These are phyloP conservation scores for Fistulinella cinereoalba DNA, from an alignment of 1,284 basidiomycete genomes.

Conservation along the genomic window DNA sequence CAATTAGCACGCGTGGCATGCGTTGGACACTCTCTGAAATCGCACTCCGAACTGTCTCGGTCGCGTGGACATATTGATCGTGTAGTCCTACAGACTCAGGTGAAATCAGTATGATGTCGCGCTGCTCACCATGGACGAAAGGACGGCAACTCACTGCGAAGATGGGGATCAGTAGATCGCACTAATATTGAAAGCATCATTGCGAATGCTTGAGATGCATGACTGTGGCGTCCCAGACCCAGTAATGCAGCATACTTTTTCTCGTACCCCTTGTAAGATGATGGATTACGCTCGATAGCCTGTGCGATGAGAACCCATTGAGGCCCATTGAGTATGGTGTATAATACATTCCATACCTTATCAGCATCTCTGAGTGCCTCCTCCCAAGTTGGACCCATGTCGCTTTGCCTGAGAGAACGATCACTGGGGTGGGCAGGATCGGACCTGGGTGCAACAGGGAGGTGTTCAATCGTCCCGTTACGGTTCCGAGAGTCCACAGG, in stretches of 20 bases:
- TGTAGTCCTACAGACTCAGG: not conserved
- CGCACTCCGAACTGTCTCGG: not conserved
- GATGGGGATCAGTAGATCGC: not conserved
- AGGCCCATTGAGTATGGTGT: too few species aligned
- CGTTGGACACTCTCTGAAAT: slow-evolving; percentile 1
- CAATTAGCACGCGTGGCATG: slow-evolving; percentile 7
- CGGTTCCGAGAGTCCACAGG: too few species aligned
- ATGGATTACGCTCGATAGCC: not conserved
- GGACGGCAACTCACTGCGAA: not conserved
- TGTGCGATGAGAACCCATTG: not conserved
- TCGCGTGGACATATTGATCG: not conserved
- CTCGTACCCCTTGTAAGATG: not conserved
- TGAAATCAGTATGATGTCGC: too few species aligned
- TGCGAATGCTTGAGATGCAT: not conserved
- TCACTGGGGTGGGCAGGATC: too few species aligned
- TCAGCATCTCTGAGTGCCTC: not conserved
- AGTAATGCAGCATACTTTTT: not conserved
- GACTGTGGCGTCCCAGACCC: not conserved
- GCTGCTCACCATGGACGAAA: not conserved
- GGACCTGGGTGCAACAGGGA: too few species aligned
- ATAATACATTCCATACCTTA: not conserved
- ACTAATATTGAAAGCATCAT: not conserved
- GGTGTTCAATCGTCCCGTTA: too few species aligned
- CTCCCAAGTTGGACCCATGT: too few species aligned
- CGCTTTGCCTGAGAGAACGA: too few species aligned